phyloP scores from a whole-genome alignment of 1,284 basidiomycete genomes.

The Golubevia sp. region DNA sequence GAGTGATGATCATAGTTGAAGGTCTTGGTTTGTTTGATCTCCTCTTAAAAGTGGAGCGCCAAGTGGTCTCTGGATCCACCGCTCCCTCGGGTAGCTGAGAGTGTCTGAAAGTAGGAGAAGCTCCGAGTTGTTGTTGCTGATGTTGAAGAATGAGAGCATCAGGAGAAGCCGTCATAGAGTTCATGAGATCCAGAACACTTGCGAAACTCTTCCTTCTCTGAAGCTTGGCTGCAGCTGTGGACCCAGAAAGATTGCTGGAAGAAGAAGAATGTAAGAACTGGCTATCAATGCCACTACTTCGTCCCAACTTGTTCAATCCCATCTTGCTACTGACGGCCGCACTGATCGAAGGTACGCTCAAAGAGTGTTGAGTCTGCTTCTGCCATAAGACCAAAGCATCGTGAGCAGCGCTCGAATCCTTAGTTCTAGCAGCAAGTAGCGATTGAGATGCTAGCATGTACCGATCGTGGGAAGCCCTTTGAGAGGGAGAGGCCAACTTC shows the following conservation, averaged over 20 bases:
- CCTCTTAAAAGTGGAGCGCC: neutral
- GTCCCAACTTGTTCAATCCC: neutral
- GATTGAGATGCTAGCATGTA: slow-evolving; percentile 52
- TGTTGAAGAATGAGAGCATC: neutral
- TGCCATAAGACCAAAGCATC: neutral
- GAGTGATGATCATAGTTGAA: neutral
- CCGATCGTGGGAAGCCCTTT: slow-evolving; percentile 42
- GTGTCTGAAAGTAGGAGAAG: neutral
- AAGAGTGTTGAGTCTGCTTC: neutral
- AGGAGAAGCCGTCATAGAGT: neutral
- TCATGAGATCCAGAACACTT: neutral
- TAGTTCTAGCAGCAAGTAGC: slow-evolving; percentile 2
- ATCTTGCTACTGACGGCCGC: neutral
- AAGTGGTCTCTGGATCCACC: neutral
- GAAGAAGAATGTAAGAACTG: neutral
- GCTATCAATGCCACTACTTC: neutral
- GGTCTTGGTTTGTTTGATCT: neutral
- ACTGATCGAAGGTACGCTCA: neutral
- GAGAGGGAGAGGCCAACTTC: slow-evolving; percentile 28
- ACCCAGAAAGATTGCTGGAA: neutral
- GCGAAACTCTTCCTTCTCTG: neutral
- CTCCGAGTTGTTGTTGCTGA: neutral
- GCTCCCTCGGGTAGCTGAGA: neutral
- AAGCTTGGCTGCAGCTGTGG: neutral
- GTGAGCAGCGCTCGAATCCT: neutral